Conservation (phyloP, 1,139 yeast species). For the Protomyces pachydermus region DNA sequence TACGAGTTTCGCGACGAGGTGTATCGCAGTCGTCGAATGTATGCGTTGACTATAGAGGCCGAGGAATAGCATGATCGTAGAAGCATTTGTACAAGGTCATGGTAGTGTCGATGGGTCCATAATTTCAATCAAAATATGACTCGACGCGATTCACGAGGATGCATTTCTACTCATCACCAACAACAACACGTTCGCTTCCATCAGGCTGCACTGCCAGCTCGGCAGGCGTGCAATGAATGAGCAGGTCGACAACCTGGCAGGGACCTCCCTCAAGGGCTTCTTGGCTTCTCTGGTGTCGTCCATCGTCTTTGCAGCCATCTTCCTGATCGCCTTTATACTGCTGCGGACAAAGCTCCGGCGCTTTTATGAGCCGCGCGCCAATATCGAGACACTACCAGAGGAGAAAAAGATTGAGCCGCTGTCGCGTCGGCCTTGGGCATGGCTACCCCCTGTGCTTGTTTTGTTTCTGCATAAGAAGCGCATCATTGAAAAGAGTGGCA, state of each 20-base stretch:
- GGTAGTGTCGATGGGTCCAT: neutral
- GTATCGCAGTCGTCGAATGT: neutral
- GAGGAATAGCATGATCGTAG: neutral
- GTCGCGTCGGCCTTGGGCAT: slow-evolving; percentile 36
- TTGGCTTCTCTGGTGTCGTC: slow-evolving; percentile 53
- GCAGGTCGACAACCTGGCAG: slow-evolving; percentile 1
- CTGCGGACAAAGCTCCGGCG: slow-evolving; percentile 61
- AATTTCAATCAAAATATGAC: too few relatives aligned
- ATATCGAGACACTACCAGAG: slow-evolving; percentile 36
- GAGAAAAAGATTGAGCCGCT: slow-evolving; percentile 15
- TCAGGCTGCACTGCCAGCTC: too few relatives aligned
- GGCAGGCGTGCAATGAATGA: slow-evolving; percentile 1
- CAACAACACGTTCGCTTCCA: too few relatives aligned
- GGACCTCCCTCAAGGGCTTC: slow-evolving; percentile 41
- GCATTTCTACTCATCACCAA: too few relatives aligned
- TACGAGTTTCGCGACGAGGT: slow-evolving; percentile 46
- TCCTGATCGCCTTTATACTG: slow-evolving; percentile 55
- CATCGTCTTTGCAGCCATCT: slow-evolving; percentile 55
- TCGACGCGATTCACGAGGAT: too few relatives aligned
- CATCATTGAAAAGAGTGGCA: slow-evolving; percentile 69
- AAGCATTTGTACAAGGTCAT: neutral
- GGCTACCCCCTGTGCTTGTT: slow-evolving; percentile 50
- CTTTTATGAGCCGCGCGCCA: slow-evolving; percentile 78
- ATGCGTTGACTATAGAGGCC: neutral
- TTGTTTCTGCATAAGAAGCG: slow-evolving; percentile 55